Percentiles rank a stretch among this genome's conserved stretches.
phyloP scores from a whole-genome alignment of 129 eudicot genomes.

The Mikania micrantha region DNA sequence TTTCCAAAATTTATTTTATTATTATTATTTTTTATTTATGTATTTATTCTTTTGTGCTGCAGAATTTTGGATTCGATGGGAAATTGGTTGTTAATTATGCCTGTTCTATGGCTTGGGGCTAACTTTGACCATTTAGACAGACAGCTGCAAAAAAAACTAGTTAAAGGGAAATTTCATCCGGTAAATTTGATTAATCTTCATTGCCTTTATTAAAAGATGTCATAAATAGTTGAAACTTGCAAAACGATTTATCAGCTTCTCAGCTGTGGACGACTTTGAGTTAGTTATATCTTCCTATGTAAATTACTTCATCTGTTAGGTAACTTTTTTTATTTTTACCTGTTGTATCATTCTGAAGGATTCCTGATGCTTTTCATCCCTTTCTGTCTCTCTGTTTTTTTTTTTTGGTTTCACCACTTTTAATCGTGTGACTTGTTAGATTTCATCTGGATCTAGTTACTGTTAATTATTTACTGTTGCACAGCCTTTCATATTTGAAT shows the following conservation, averaged over 20 bases:
- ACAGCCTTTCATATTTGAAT: neutral
- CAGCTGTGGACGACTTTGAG: neutral
- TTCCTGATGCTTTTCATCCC: neutral
- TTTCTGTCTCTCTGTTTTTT: neutral
- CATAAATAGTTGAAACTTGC: neutral
- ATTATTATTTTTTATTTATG: no score
- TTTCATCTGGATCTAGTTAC: neutral
- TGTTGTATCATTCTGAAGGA: neutral
- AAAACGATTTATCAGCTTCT: neutral
- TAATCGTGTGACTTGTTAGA: neutral
- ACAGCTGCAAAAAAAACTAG: conserved; percentile 12
- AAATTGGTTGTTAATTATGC: conserved; percentile 96
- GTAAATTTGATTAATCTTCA: conserved; percentile 7
- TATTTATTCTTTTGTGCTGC: conserved; percentile 30
- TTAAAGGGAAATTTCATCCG: conserved; percentile 7
- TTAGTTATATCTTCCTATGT: neutral
- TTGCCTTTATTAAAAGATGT: neutral
- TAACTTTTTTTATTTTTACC: no score
- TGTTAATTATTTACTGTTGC: neutral
- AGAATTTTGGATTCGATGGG: conserved; percentile 94
- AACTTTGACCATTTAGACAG: conserved; percentile 26
- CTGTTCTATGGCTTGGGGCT: conserved; percentile 99
- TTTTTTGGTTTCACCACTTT: neutral
- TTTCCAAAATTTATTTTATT: no score
- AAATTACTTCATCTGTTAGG: neutral